Percentiles rank a stretch among this genome's conserved stretches.
Evolutionary conservation across 1,284 basidiomycete species (phyloP).

Genomic region (Neonothopanus nambi): DNA sequence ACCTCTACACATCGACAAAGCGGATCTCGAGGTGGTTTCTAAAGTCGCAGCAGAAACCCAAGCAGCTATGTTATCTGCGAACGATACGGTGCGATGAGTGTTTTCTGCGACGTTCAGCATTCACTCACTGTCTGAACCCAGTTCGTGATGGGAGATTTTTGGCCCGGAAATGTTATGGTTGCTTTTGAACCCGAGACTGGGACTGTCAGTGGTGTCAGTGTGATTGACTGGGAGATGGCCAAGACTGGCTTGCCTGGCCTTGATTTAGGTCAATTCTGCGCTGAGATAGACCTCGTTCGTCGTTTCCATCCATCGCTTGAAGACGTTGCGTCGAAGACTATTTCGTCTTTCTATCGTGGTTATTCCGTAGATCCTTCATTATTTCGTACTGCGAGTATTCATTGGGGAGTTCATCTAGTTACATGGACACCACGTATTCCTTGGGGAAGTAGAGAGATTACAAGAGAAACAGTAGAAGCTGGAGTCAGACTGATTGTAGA

Average conservation of each 20-base stretch:
- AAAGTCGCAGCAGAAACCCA: conserved; percentile 36
- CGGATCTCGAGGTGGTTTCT: conserved; percentile 37
- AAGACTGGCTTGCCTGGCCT: conserved; percentile 51
- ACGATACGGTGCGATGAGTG: conserved; percentile 32
- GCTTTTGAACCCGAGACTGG: conserved; percentile 24
- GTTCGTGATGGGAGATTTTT: conserved; percentile 62
- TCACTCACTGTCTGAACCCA: conserved; percentile 20
- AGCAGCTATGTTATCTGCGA: conserved; percentile 35
- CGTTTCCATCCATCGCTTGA: conserved; percentile 42
- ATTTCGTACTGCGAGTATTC: conserved; percentile 35
- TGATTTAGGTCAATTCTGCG: conserved; percentile 61
- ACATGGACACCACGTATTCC: conserved; percentile 42
- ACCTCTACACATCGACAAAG: conserved; percentile 36
- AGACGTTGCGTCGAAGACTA: conserved; percentile 32
- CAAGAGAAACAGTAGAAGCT: conserved; percentile 45
- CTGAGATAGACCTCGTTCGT: conserved; percentile 51
- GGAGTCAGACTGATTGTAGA: conserved; percentile 46
- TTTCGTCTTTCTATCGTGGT: conserved; percentile 42
- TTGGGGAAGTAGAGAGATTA: conserved; percentile 47
- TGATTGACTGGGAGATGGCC: conserved; percentile 63
- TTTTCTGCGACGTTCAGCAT: not conserved
- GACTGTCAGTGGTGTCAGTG: conserved; percentile 38
- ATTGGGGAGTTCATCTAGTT: conserved; percentile 52
- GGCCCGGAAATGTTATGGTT: conserved; percentile 63
- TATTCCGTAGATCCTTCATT: conserved; percentile 35